Evolutionary conservation across 1,139 yeast species (phyloP).

Genomic region (Magnusiomyces magnusii): DNA sequence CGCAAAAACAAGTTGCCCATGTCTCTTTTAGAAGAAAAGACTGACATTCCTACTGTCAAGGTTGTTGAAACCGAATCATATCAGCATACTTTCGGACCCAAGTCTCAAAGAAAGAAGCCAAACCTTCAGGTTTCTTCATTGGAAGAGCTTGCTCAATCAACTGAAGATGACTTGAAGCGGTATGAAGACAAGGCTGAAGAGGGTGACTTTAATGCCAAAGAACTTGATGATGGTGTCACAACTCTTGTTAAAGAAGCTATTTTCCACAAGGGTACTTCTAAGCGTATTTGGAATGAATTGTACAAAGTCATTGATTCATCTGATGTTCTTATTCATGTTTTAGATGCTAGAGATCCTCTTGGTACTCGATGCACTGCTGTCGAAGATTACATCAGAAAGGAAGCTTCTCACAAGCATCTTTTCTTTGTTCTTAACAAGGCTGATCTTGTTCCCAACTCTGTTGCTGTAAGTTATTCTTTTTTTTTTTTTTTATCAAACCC

Average conservation of each 20-base stretch:
- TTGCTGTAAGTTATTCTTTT: constrained; percentile 69
- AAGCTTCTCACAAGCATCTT: constrained; percentile 95
- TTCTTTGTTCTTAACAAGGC: constrained; percentile 93
- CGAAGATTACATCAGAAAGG: constrained; percentile 86
- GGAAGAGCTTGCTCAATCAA: constrained; percentile 63
- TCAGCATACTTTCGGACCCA: constrained; percentile 83
- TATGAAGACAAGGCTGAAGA: constrained; percentile 84
- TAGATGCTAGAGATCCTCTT: constrained; percentile 95
- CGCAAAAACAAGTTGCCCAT: constrained; percentile 91
- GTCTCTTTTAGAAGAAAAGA: constrained; percentile 78
- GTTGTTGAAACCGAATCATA: constrained; percentile 86
- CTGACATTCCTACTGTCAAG: constrained; percentile 68
- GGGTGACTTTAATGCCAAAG: constrained; percentile 65
- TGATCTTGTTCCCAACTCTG: constrained; percentile 99
- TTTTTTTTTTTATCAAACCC: constrained; percentile 22
- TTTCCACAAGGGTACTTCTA: constrained; percentile 95
- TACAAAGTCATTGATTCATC: constrained; percentile 96
- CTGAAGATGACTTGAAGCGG: constrained; percentile 64
- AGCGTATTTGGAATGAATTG: constrained; percentile 96
- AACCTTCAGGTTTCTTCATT: constrained; percentile 67
- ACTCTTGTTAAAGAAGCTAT: constrained; percentile 93
- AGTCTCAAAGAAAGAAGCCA: constrained; percentile 89
- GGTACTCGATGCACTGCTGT: constrained; percentile 94
- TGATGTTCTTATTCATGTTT: constrained; percentile 91
- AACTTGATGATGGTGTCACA: constrained; percentile 68